Base-by-base conservation (phyloP, 768 basidiomycete species). In the Tylopilus sp. region DNA sequence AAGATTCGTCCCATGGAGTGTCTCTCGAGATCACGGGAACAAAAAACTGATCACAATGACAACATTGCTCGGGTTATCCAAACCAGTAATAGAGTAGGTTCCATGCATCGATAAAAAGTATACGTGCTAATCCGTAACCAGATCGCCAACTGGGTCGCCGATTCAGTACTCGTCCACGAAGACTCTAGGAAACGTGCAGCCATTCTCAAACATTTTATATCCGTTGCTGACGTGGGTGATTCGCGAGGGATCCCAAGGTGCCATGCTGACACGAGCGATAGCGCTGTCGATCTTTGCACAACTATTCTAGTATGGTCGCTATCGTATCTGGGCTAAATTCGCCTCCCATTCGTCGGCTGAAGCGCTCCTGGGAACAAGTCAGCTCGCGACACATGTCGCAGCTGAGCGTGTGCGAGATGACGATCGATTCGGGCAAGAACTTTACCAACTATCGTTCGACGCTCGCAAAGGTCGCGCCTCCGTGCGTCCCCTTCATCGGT, bases 401-500 rank as follows among this genome's bases (percentile, higher is more conserved):
- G 60, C 85, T 97, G 59, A 81, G 79, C 21, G 78, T 83, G 48
- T 86, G 96, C 69, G 92, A 97, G 71, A 85, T 85, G 74, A 89
- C 92, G 22, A 87, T 98, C 60, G 89, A 95, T 69, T 89, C 89
- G 50, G 90, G 88, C 69, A 92, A 91, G 75, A 98, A 97, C 63
- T 98, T 97, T 73, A 86, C 82, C 42, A 93, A 90, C 63, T 98
- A 98, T 72, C 84, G 91, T 48, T 82, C 86, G 53, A 81, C 86
- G 42, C 83, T 98, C 61, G 86, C 89, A 16, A 81, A 77, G 31
- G 86, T 95, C 31, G 83, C 87, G 21, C 92, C 94, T 1, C 96
- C 96, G 50, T 97, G 95, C 68, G 93, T 98, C 1, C 96, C 96
- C 8, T 98, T 98, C 73, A 87, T 98, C 51, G 96, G 96, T 95